Conservation (phyloP, 2,329 filamentous ascomycete genomes). For the Alternaria arbusti region DNA sequence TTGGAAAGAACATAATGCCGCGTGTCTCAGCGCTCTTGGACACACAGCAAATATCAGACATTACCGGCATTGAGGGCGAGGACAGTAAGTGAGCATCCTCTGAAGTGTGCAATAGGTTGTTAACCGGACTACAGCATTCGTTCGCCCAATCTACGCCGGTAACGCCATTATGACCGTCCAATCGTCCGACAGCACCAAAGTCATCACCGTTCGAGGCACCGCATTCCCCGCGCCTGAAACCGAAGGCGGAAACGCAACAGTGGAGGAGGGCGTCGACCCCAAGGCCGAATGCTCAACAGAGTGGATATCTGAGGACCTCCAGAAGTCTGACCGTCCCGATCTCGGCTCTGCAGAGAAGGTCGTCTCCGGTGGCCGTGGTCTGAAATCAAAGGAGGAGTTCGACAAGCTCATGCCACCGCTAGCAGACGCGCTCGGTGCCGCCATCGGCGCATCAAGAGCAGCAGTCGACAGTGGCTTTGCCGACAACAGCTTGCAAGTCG, state of each 20-base stretch:
- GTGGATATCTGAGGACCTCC: constrained; percentile 93
- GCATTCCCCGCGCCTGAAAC: constrained; percentile 80
- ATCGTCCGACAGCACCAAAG: constrained; percentile 81
- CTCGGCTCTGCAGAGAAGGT: constrained; percentile 87
- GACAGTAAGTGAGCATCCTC: constrained; percentile 67
- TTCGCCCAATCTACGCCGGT: constrained; percentile 95
- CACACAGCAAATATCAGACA: constrained; percentile 90
- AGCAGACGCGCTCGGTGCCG: constrained; percentile 91
- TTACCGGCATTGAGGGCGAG: constrained; percentile 83
- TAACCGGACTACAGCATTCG: constrained; percentile 66
- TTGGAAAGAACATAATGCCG: constrained; percentile 94
- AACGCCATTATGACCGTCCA: constrained; percentile 97
- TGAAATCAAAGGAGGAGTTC: constrained; percentile 98
- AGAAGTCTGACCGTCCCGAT: constrained; percentile 93
- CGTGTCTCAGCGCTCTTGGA: constrained; percentile 91
- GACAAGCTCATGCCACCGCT: constrained; percentile 90
- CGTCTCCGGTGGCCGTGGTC: constrained; percentile 89
- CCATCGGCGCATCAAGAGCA: constrained; percentile 91
- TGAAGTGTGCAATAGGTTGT: neutral
- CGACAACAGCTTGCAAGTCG: constrained; percentile 97
- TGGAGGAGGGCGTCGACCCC: constrained; percentile 85
- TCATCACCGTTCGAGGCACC: constrained; percentile 92
- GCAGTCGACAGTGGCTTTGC: constrained; percentile 97
- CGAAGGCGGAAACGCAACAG: constrained; percentile 73
- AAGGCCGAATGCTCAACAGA: constrained; percentile 76